Base-by-base conservation (phyloP, 768 basidiomycete species). In the Psilocybe cyanescens region DNA sequence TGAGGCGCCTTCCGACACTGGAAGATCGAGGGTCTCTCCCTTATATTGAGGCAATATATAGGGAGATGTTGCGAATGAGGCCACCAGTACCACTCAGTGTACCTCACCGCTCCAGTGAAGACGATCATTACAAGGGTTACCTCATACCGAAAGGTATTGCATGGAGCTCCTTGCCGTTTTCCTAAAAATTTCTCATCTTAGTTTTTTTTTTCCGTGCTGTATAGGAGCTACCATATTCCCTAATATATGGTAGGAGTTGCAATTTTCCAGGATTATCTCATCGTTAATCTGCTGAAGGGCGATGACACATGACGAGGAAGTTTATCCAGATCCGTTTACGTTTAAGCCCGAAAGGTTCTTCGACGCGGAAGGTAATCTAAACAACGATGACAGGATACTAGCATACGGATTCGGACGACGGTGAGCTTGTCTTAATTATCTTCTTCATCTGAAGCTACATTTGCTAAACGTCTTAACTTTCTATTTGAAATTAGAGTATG, bases 261-360 rank as follows among this genome's bases (percentile, higher is more conserved):
- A 47, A 28, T 29, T 28, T 4, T 30, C 51, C 14, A 53, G 35
- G 44, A 35, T 39, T 7, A 9, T 29, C n/a, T n/a, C 31, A 33
- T 28, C 11, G n/a, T 8, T 49, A 8, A 11, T 47, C 17, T 12
- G 7, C 17, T 7, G 4, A 51, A 69, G 67, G 67, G 69, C 70
- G 0, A 71, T 74, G 62, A 65, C 68, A 17, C 75, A 68, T 46
- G 69, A 76, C 52, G 61, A 66, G n/a, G 51, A 61, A 0, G 33
- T 64, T 17, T 76, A 69, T 44, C 63, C 60, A 1, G 69, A 75
- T 2, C 68, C 73, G 0, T 48, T 62, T 19, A 59, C 39, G 9
- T 76, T 76, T 63, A 69, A 68, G 5, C 75, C 75, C 7, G 73
- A 75, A 33, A 65, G 74, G 24, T 75, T 73, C 61, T 47, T 73